Base-by-base conservation (phyloP, 306 rosid genomes). In the Cyamopsis tetragonoloba region DNA sequence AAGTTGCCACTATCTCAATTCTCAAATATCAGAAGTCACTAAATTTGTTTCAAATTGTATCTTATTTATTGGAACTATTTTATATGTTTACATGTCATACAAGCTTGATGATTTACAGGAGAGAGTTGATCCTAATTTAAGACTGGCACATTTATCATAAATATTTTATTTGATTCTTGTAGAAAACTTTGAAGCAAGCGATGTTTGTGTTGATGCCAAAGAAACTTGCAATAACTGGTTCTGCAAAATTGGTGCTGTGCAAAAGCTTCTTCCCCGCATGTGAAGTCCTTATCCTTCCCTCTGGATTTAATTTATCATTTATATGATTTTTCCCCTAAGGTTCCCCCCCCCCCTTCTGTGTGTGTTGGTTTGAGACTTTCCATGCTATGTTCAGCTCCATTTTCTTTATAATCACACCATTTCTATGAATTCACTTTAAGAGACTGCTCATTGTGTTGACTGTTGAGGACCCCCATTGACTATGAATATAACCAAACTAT, bases 191-290 rank as follows among this genome's bases (percentile, higher is more conserved):
- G 49, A 78, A 72, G 84, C 80, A 19, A 77, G 81, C 30, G 82
- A 83, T 60, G 43, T 93, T 42, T 83, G 91, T 77, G 75, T 74
- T 22, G 89, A 86, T 51, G 98, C 98, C 34, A 93, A 89, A 80
- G 98, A 89, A 88, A 93, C 98, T 69, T 93, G 98, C 84, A 57
- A 86, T 63, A 89, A 93, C 51, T 93, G 98, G 98, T 89, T 93
- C 80, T 69, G 83, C 83, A 93, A 93, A 84, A 88, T 93, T 76
- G 98, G 97, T 80, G 92, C 86, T 44, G 81, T 93, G 69, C 86
- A 78, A 73, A 96, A 89, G 86, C 96, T 93, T 86, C 96, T 93
- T 85, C 98, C 98, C 46, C 98, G 97, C 86, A 86, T 93, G 98
- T 93, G 63, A 84, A 59, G 77, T 80, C 71, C 60, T 38, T 72